Percentiles rank a stretch among this genome's conserved stretches.
Conservation (phyloP, 495 filamentous ascomycete species). For the Cercophora sp. region DNA sequence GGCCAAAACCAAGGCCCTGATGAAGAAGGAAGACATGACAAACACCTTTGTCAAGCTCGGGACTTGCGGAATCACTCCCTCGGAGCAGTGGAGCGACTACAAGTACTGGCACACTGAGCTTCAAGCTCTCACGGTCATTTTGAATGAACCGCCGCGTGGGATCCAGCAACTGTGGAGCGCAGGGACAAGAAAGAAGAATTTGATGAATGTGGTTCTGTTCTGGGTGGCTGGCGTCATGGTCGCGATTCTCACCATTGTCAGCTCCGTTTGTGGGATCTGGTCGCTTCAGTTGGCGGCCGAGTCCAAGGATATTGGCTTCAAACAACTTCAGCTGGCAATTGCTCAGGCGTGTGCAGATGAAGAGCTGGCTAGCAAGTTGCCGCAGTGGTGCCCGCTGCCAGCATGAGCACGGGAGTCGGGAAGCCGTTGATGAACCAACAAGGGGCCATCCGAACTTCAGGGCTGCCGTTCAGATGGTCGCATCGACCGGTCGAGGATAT, state of each 20-base stretch:
- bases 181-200: neutral
- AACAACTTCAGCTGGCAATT: neutral
- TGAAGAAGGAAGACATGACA: neutral
- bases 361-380: neutral
- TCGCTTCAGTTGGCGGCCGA: neutral
- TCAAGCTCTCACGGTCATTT: neutral
- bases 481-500: too few species aligned
- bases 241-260: slow-evolving; percentile 2
- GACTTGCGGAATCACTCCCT: neutral
- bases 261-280: slow-evolving; percentile 4
- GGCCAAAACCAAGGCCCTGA: neutral
- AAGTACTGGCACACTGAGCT: slow-evolving; percentile 1
- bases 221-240: slow-evolving; percentile 8
- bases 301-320: neutral
- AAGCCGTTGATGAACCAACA: too few species aligned
- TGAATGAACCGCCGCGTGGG: slow-evolving; percentile 1
- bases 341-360: neutral
- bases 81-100: neutral
- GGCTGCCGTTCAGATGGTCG: too few species aligned
- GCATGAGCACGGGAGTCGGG: too few species aligned
- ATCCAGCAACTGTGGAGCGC: slow-evolving; percentile 2
- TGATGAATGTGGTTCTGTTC: neutral
- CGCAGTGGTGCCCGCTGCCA: neutral
- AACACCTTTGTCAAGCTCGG: slow-evolving; percentile 1
- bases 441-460: too few species aligned